phyloP scores from a whole-genome alignment of 2,329 filamentous ascomycete species.

The Fusarium compactum region DNA sequence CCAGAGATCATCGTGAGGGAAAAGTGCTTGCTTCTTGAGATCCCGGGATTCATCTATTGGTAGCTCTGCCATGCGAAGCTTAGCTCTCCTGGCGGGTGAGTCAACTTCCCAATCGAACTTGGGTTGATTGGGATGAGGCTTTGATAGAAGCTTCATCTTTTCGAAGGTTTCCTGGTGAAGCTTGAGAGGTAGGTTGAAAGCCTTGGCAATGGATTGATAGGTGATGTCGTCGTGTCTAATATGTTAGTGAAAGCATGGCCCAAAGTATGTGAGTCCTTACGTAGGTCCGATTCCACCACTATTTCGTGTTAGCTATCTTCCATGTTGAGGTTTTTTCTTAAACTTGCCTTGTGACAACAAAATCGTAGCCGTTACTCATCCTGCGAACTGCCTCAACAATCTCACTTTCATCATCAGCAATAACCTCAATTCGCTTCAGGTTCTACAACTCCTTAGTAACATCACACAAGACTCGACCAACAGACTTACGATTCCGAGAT shows the following conservation, averaged over 20 bases:
- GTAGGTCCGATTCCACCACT: conserved; percentile 95
- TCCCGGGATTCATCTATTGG: conserved; percentile 78
- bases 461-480: not conserved
- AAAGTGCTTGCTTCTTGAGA: conserved; percentile 79
- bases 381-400: conserved; percentile 88
- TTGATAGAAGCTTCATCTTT: conserved; percentile 86
- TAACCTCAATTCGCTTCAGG: conserved; percentile 90
- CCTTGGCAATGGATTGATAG: conserved; percentile 92
- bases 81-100: conserved; percentile 81
- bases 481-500: conserved; percentile 66
- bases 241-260: conserved; percentile 32
- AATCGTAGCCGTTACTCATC: conserved; percentile 92
- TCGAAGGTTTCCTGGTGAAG: conserved; percentile 82
- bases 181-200: conserved; percentile 80
- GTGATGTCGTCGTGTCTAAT: conserved; percentile 95
- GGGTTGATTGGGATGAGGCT: conserved; percentile 77
- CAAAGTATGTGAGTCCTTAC: conserved; percentile 58
- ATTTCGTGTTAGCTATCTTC: conserved; percentile 18
- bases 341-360: conserved; percentile 85
- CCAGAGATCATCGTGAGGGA: conserved; percentile 86
- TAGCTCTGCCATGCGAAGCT: conserved; percentile 89
- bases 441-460: conserved; percentile 57
- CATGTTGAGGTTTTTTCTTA: not conserved
- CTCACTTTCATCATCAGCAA: conserved; percentile 90
- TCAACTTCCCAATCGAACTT: conserved; percentile 88